Percentiles rank a stretch among this genome's conserved stretches.
phyloP scores from a whole-genome alignment of 345 rosid genomes.

The Capsella bursapastoris region DNA sequence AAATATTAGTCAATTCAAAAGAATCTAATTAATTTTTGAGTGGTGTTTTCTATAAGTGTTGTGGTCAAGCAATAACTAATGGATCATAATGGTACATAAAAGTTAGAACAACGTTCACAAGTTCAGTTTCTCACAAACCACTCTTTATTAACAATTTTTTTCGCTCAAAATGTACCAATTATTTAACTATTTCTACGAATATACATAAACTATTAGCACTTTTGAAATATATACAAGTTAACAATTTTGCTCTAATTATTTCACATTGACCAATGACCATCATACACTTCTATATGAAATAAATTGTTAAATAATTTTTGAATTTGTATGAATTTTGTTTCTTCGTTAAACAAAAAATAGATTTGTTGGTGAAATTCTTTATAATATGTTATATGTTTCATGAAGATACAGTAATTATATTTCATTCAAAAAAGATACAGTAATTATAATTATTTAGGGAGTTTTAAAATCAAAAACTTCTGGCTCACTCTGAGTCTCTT shows the following conservation, averaged over 20 bases:
- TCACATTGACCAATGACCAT: background rate
- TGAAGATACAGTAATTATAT: background rate
- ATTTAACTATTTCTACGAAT: no score
- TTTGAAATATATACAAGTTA: background rate
- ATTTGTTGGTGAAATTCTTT: no score
- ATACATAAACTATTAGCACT: background rate
- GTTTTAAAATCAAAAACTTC: conserved; percentile 9
- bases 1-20: conserved; percentile 21
- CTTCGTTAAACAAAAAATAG: no score
- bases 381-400: background rate
- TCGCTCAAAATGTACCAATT: no score
- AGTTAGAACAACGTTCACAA: background rate
- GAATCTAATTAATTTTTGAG: background rate
- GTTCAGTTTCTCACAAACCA: background rate
- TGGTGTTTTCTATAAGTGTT: background rate
- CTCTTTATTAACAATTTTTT: background rate
- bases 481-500: background rate
- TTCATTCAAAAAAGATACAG: no score
- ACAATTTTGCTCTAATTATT: background rate
- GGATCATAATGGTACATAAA: background rate
- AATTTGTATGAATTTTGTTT: no score
- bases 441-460: background rate
- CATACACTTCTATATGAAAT: background rate
- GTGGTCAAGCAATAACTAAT: conserved; percentile 21
- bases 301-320: no score